Conservation (phyloP, 257 asterid genomes). For the Ophiorrhiza pumila region DNA sequence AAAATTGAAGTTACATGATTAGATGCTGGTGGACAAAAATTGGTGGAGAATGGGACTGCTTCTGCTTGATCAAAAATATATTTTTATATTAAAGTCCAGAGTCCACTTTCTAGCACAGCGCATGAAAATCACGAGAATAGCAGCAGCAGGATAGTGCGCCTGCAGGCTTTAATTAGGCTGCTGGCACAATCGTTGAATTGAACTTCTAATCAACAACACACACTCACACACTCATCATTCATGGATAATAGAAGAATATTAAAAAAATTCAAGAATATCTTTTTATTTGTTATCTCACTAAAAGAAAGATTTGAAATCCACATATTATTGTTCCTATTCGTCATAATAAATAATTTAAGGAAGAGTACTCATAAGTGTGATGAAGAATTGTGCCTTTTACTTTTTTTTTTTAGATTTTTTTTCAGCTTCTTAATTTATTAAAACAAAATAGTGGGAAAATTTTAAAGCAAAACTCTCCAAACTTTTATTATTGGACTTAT, state of each 20-base stretch:
- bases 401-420: too few relatives aligned
- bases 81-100: not conserved
- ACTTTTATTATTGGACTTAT: not conserved
- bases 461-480: too few relatives aligned
- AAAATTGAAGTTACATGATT: slow-evolving; percentile 1
- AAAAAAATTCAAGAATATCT: not conserved
- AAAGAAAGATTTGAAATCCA: not conserved
- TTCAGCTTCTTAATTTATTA: too few relatives aligned
- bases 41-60: slow-evolving; percentile 11
- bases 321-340: not conserved
- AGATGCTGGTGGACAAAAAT: slow-evolving; percentile 4
- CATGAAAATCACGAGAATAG: not conserved
- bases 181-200: not conserved
- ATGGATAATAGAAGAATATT: not conserved
- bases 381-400: not conserved
- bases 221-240: too few relatives aligned
- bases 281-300: too few relatives aligned
- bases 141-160: not conserved
- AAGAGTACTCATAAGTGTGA: too few relatives aligned
- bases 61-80: not conserved
- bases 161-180: not conserved
- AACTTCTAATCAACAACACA: not conserved
- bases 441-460: not conserved
- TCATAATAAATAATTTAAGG: too few relatives aligned
- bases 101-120: not conserved